phyloP scores from a whole-genome alignment of 352 stramenopile species.

The Pythium volutum region DNA sequence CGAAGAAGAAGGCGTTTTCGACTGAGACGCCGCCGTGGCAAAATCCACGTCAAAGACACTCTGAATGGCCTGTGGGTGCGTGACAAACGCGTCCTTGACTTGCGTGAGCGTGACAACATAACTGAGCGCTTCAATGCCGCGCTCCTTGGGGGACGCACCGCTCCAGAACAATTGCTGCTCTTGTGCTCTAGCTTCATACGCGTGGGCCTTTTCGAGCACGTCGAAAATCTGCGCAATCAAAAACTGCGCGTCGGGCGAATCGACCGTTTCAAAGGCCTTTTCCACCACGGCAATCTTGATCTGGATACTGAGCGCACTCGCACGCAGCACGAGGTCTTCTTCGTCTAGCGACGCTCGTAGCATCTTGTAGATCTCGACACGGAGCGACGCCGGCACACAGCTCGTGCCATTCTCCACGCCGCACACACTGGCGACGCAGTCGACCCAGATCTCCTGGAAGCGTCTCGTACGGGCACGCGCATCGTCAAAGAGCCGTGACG shows the following conservation, averaged over 20 bases:
- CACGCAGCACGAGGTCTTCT: constrained; percentile 67
- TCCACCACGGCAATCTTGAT: constrained; percentile 83
- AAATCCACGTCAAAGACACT: constrained; percentile 78
- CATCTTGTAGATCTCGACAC: constrained; percentile 78
- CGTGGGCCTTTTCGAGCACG: constrained; percentile 56
- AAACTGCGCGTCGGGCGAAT: constrained; percentile 55
- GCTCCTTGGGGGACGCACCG: constrained; percentile 73
- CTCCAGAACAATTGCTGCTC: constrained; percentile 58
- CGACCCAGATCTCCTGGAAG: constrained; percentile 78
- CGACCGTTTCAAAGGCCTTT: constrained; percentile 64
- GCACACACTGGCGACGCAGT: constrained; percentile 76
- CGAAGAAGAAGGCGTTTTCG: constrained; percentile 20
- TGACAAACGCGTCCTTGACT: constrained; percentile 78
- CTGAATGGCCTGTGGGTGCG: constrained; percentile 45
- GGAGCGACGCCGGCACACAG: constrained; percentile 58
- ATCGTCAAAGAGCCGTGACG: constrained; percentile 46
- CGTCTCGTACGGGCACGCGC: constrained; percentile 43
- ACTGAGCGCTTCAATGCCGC: constrained; percentile 76
- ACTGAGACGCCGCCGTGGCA: constrained; percentile 10
- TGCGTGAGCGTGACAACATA: constrained; percentile 82
- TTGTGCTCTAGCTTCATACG: constrained; percentile 38
- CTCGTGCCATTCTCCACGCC: constrained; percentile 68
- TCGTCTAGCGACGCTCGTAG: constrained; percentile 62
- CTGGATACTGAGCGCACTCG: constrained; percentile 76
- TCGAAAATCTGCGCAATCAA: constrained; percentile 74